Conservation (phyloP, 495 filamentous ascomycete genomes). For the Trichoderma reesei region DNA sequence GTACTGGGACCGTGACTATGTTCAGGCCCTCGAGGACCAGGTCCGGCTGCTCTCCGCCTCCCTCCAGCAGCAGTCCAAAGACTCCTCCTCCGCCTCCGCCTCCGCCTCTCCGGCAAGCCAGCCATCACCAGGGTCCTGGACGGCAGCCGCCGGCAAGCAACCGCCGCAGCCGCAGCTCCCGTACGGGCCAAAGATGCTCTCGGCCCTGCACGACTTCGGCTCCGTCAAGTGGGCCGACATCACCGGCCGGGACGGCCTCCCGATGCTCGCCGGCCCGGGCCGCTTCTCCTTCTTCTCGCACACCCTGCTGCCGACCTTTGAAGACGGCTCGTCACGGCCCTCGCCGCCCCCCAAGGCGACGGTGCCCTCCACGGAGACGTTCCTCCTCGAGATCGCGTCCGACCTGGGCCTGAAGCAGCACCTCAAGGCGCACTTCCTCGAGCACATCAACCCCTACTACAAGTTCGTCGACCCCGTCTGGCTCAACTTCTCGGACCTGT, state of each 20-base stretch:
- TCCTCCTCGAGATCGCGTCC: not conserved
- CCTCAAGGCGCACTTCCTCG: conserved; percentile 4
- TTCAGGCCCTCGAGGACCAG: conserved; percentile 9
- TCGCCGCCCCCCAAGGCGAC: not conserved
- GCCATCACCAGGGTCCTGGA: too few species aligned
- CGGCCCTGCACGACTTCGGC: not conserved
- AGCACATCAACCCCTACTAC: not conserved
- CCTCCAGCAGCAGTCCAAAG: not conserved
- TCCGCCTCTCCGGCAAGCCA: not conserved
- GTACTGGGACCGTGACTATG: conserved; percentile 11
- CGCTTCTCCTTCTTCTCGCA: not conserved
- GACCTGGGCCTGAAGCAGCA: conserved; percentile 6
- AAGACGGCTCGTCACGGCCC: not conserved
- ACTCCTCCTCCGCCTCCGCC: not conserved
- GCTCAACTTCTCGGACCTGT: conserved; percentile 9
- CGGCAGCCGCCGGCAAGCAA: too few species aligned
- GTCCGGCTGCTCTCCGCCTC: conserved; percentile 3
- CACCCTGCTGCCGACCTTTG: not conserved
- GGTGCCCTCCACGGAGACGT: not conserved
- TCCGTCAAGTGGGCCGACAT: not conserved
- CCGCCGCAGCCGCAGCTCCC: not conserved
- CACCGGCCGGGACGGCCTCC: not conserved
- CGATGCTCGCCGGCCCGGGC: not conserved
- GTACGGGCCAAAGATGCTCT: not conserved
- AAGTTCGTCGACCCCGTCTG: conserved; percentile 10